Evolutionary conservation across 257 asterid genomes (phyloP).

Genomic region (Solanum piurae): DNA sequence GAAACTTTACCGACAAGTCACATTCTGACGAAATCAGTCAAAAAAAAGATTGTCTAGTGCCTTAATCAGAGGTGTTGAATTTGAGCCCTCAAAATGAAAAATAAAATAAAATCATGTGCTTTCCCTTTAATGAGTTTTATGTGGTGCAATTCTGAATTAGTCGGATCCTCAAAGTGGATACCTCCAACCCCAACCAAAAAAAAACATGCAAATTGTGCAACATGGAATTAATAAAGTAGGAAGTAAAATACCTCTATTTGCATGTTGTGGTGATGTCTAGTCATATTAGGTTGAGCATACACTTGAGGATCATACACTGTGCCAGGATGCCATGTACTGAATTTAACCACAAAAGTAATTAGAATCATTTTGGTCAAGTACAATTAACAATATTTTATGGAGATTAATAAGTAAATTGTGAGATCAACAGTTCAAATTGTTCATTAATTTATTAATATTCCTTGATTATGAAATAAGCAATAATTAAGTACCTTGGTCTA

Average conservation of each 20-base stretch:
- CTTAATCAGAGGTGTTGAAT: neutral
- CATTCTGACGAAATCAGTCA: neutral
- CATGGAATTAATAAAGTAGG: neutral
- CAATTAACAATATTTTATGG: neutral
- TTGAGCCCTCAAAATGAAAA: neutral
- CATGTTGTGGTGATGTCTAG: slow-evolving; percentile 44
- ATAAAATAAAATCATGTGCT: neutral
- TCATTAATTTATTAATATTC: neutral
- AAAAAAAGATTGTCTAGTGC: neutral
- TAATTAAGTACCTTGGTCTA: slow-evolving; percentile 30
- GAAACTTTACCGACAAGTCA: neutral
- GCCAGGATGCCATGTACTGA: slow-evolving; percentile 59
- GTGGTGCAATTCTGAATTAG: neutral
- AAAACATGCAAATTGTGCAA: neutral
- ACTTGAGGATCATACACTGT: slow-evolving; percentile 37
- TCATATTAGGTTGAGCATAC: slow-evolving; percentile 42
- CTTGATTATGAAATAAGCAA: neutral
- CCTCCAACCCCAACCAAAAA: no score
- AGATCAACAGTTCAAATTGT: neutral
- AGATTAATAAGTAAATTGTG: neutral
- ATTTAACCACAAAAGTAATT: neutral
- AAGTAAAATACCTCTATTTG: slow-evolving; percentile 35
- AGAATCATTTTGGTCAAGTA: neutral
- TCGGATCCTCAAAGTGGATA: fast-evolving
- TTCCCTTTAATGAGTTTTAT: neutral